Conservation (phyloP, 2,329 filamentous ascomycete genomes). For the Epichloe hybrida region DNA sequence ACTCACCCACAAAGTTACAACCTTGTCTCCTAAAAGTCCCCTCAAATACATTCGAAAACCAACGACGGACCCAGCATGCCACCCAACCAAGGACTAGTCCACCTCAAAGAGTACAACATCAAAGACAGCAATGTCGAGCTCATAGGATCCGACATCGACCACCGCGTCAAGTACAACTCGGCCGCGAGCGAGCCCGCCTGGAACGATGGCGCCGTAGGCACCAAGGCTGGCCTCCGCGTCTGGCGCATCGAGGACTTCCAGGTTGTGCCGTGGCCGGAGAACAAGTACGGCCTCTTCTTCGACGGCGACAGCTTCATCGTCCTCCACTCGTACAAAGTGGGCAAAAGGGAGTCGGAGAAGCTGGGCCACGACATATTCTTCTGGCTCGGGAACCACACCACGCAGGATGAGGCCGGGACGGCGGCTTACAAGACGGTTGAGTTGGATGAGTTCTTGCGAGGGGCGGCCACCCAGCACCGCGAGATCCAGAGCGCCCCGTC, state of each 20-base stretch:
- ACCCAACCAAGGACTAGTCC: conserved; percentile 47
- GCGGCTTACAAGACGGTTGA: conserved; percentile 61
- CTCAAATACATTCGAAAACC: too few relatives aligned
- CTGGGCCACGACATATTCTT: conserved; percentile 55
- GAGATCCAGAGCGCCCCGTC: conserved; percentile 48
- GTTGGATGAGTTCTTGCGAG: conserved; percentile 52
- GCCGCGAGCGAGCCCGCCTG: conserved; percentile 53
- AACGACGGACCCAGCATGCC: conserved; percentile 31
- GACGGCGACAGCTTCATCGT: conserved; percentile 58
- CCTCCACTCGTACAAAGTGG: conserved; percentile 43
- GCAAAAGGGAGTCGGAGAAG: conserved; percentile 27
- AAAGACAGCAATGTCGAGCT: conserved; percentile 56
- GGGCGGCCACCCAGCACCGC: conserved; percentile 46
- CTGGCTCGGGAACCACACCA: conserved; percentile 52
- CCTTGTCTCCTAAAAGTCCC: too few relatives aligned
- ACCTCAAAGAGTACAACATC: conserved; percentile 51
- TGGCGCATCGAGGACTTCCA: conserved; percentile 58
- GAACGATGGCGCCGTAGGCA: conserved; percentile 44
- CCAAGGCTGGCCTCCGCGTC: conserved; percentile 39
- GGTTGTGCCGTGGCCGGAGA: conserved; percentile 45
- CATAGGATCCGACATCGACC: conserved; percentile 50
- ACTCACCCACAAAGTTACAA: too few relatives aligned
- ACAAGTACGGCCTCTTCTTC: conserved; percentile 46
- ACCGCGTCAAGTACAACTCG: conserved; percentile 54
- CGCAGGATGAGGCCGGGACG: conserved; percentile 54